Percentiles rank a stretch among this genome's conserved stretches.
These are phyloP conservation scores for Paramarasmius palmivorus DNA, from an alignment of 1,284 basidiomycete genomes.

Conservation along the genomic window DNA sequence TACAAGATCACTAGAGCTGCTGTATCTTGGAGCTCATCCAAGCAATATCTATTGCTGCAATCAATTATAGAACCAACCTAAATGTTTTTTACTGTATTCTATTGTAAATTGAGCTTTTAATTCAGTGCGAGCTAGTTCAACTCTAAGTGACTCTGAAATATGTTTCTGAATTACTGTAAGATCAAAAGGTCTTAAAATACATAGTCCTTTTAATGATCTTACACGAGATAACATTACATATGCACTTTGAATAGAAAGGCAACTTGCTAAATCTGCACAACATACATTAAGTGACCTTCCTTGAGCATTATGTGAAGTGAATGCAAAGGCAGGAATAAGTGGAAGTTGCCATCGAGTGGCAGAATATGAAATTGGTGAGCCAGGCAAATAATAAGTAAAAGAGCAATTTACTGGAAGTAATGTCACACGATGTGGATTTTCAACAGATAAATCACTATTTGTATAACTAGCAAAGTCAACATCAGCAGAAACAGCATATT, in stretches of 20 bases:
- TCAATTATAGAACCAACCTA: no score
- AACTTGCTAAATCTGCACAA: constrained; percentile 21
- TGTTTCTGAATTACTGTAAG: constrained; percentile 12
- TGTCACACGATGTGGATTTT: constrained; percentile 13
- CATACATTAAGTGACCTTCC: constrained; percentile 18
- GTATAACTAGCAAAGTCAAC: constrained; percentile 15
- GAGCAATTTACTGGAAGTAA: no score
- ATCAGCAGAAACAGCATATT: constrained; percentile 15
- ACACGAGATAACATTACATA: constrained; percentile 5
- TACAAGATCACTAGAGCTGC: no score
- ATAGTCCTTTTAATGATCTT: constrained; percentile 5
- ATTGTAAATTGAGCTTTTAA: no score
- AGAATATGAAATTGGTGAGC: constrained; percentile 5
- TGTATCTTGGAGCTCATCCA: no score
- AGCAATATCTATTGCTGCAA: no score
- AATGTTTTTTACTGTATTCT: no score
- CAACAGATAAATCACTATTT: background rate
- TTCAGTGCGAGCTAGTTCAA: no score
- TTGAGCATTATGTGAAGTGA: constrained; percentile 24
- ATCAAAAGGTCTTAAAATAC: constrained; percentile 12
- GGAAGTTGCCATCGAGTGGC: constrained; percentile 18
- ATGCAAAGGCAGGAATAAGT: constrained; percentile 20
- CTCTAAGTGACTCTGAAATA: constrained; percentile 14
- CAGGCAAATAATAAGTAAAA: no score
- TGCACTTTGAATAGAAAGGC: constrained; percentile 13